phyloP scores from a whole-genome alignment of 2,329 filamentous ascomycete genomes.

The Aureobasidium sp. region DNA sequence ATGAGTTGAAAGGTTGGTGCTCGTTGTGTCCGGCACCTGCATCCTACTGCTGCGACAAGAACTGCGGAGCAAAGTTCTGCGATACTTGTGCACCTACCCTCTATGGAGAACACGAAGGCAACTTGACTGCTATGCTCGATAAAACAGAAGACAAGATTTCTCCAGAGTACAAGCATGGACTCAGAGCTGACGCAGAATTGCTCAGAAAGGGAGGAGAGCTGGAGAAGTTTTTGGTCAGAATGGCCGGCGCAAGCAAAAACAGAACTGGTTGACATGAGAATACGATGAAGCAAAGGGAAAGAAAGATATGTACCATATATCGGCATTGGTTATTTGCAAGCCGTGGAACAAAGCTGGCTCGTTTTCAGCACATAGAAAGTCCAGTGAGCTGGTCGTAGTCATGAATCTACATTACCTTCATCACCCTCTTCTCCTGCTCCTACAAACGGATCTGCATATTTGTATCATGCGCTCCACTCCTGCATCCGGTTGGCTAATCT shows the following conservation, averaged over 20 bases:
- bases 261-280: not conserved
- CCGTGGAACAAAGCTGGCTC: too few relatives aligned
- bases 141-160: conserved; percentile 16
- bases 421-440: too few relatives aligned
- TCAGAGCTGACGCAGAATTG: conserved; percentile 31
- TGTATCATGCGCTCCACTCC: too few relatives aligned
- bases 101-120: conserved; percentile 19
- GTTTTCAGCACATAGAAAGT: too few relatives aligned
- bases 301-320: too few relatives aligned
- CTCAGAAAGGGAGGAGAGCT: conserved; percentile 28
- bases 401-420: too few relatives aligned
- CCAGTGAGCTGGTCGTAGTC: too few relatives aligned
- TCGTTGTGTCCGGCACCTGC: conserved; percentile 35
- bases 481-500: too few relatives aligned
- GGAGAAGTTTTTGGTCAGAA: conserved; percentile 23
- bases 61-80: conserved; percentile 31
- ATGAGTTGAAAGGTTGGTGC: conserved; percentile 24
- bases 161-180: conserved; percentile 19
- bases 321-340: too few relatives aligned
- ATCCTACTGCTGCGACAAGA: conserved; percentile 28
- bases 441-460: too few relatives aligned
- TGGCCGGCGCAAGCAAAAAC: not conserved
- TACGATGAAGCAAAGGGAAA: not conserved
- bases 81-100: conserved; percentile 23
- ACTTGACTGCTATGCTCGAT: conserved; percentile 23